Evolutionary conservation across 345 rosid species (phyloP).

Genomic region (Pistacia integerrima): DNA sequence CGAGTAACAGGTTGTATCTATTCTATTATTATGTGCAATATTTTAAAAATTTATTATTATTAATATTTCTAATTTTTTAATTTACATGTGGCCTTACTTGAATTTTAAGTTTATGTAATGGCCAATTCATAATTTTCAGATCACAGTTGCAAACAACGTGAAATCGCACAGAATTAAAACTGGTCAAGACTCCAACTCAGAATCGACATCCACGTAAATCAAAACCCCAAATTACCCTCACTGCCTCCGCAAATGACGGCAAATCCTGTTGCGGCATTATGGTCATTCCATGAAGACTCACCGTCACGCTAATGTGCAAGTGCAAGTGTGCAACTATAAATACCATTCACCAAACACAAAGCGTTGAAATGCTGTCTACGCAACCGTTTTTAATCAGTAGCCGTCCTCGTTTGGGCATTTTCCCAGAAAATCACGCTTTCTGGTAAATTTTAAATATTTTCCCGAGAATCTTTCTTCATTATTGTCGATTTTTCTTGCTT

Average conservation of each 20-base stretch:
- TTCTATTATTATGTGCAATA: too few species aligned
- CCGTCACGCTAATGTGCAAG: neutral
- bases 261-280: neutral
- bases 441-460: neutral
- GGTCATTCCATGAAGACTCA: neutral
- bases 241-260: neutral
- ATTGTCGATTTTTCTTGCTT: neutral
- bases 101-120: too few species aligned
- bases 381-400: neutral
- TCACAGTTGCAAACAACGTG: too few species aligned
- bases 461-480: neutral
- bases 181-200: neutral
- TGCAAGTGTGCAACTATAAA: neutral
- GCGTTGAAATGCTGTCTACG: neutral
- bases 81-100: too few species aligned
- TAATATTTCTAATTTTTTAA: too few species aligned
- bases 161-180: too few species aligned
- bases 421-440: constrained; percentile 4
- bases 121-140: too few species aligned
- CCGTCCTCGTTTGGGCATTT: neutral
- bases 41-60: too few species aligned
- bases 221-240: neutral
- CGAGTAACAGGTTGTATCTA: too few species aligned
- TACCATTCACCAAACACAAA: neutral
- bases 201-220: neutral